Percentiles rank a stretch among this genome's conserved stretches.
Evolutionary conservation across 768 basidiomycete genomes (phyloP).

Genomic region (Calocybe cyanea): DNA sequence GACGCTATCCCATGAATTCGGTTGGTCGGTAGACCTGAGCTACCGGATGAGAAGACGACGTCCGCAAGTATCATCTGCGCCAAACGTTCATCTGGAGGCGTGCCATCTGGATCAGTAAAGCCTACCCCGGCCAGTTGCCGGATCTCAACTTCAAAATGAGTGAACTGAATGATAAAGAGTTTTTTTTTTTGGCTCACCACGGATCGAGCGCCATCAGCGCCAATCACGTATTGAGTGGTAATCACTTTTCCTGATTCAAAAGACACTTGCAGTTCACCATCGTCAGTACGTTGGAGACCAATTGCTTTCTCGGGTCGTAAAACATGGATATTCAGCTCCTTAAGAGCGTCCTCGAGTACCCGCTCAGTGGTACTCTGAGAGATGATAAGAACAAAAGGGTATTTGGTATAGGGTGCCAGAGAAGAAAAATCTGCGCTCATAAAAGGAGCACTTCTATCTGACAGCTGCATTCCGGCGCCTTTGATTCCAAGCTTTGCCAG

Average conservation of each 20-base stretch:
- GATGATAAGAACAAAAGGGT: slow-evolving; percentile 37
- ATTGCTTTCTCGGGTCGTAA: slow-evolving; percentile 36
- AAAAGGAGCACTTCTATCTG: slow-evolving; percentile 26
- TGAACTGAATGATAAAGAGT: not conserved
- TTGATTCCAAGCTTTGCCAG: slow-evolving; percentile 36
- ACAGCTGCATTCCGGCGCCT: slow-evolving; percentile 19
- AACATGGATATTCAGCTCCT: slow-evolving; percentile 27
- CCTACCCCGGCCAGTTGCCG: slow-evolving; percentile 36
- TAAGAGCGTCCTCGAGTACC: slow-evolving; percentile 31
- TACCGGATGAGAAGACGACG: slow-evolving; percentile 30
- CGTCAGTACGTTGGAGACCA: slow-evolving; percentile 28
- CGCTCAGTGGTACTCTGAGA: slow-evolving; percentile 44
- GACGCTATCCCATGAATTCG: slow-evolving; percentile 20
- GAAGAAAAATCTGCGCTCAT: slow-evolving; percentile 25
- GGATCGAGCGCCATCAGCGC: slow-evolving; percentile 49
- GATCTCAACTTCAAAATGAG: slow-evolving; percentile 26
- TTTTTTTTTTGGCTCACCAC: slow-evolving; percentile 22
- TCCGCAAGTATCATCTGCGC: slow-evolving; percentile 45
- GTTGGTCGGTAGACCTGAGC: slow-evolving; percentile 18
- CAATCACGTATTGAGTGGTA: slow-evolving; percentile 42
- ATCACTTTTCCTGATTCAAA: slow-evolving; percentile 46
- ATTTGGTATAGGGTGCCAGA: slow-evolving; percentile 37
- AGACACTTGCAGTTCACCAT: slow-evolving; percentile 33
- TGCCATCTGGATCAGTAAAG: slow-evolving; percentile 40
- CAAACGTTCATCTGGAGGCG: slow-evolving; percentile 24